phyloP scores from a whole-genome alignment of 305 asterid genomes.

The Solanum chacoense region DNA sequence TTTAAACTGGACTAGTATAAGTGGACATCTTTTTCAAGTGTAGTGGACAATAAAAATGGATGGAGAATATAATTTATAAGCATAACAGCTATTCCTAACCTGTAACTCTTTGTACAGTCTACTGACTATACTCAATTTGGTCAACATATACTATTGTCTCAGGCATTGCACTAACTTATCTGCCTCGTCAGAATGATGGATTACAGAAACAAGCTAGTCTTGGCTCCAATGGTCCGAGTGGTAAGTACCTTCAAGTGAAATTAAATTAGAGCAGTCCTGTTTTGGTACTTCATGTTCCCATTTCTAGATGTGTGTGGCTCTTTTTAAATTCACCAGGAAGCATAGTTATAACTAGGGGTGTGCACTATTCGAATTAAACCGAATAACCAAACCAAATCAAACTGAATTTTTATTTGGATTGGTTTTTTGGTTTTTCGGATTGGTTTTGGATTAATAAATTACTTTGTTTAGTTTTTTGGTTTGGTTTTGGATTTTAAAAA shows the following conservation, averaged over 20 bases:
- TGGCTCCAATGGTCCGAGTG: constrained; percentile 92
- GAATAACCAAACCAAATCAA: too few species aligned
- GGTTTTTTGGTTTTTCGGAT: too few species aligned
- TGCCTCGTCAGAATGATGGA: constrained; percentile 23
- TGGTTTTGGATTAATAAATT: too few species aligned
- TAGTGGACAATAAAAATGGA: not conserved
- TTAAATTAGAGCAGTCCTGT: not conserved
- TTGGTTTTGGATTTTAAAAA: too few species aligned
- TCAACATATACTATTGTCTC: not conserved
- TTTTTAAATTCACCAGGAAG: not conserved
- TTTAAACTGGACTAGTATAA: not conserved
- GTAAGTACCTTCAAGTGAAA: constrained; percentile 28
- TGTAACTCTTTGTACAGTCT: not conserved
- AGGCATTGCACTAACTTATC: not conserved
- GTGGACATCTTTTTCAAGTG: not conserved
- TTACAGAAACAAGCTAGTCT: constrained; percentile 61
- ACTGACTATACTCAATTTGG: not conserved
- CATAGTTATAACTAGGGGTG: not conserved
- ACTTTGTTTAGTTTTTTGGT: too few species aligned
- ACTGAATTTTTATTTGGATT: too few species aligned
- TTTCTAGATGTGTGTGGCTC: not conserved
- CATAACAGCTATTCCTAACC: not conserved
- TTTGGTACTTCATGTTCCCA: not conserved
- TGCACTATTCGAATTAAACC: too few species aligned
- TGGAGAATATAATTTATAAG: not conserved